phyloP scores from a whole-genome alignment of 2,329 filamentous ascomycete genomes.

The Drechslerella coelobrocha region DNA sequence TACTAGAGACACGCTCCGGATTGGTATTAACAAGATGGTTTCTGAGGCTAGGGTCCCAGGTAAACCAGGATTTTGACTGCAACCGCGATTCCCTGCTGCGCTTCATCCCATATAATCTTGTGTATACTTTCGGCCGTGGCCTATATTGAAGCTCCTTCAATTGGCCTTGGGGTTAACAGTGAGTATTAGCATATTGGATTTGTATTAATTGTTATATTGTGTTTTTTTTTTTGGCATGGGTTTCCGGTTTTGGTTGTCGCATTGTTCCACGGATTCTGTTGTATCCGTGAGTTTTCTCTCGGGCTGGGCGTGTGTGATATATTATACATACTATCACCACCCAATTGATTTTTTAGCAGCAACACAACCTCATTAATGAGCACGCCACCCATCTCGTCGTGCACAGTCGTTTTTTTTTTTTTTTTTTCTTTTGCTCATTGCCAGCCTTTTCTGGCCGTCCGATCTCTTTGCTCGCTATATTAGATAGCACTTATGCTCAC shows the following conservation, averaged over 20 bases:
- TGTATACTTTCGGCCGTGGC: background rate
- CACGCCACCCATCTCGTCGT: background rate
- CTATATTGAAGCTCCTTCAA: no score
- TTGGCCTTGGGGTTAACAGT: background rate
- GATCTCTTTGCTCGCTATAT: slow-evolving; percentile 3
- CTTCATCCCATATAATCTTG: slow-evolving; percentile 7
- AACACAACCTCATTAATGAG: background rate
- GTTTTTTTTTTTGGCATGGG: background rate
- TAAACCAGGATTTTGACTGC: slow-evolving; percentile 3
- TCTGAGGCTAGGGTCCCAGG: slow-evolving; percentile 33
- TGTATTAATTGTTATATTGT: background rate
- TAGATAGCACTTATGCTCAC: background rate
- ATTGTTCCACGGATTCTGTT: no score
- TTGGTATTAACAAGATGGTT: slow-evolving; percentile 32
- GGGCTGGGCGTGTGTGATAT: background rate
- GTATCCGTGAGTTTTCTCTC: background rate
- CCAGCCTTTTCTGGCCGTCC: background rate
- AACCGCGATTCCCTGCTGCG: background rate
- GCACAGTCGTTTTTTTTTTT: no score
- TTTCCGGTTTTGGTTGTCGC: background rate
- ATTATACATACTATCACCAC: background rate
- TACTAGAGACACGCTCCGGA: no score
- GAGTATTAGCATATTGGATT: slow-evolving; percentile 5
- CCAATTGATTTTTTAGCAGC: background rate
- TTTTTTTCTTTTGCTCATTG: no score